Evolutionary conservation across 2,329 filamentous ascomycete species (phyloP), one percentile per base, ranked within the genome.

Genomic region (Huntiella decipiens): DNA sequence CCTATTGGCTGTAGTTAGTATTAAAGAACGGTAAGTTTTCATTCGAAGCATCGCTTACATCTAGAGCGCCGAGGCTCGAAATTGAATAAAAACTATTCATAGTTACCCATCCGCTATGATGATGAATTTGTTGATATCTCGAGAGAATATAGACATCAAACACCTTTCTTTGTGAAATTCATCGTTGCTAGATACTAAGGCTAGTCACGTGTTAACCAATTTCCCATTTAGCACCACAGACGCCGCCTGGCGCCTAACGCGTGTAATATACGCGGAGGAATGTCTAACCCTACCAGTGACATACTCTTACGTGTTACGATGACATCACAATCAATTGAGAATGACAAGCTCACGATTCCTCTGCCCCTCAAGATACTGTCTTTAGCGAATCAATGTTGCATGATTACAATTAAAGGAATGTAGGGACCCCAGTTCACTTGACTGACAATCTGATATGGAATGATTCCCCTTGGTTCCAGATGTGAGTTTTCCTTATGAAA

Each of bases 1-100:
- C 77, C 80, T 84, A 54, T 17, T 42, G 28, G 13, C 31, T 32
- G 12, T 35, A 16, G 35, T 44, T 44, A 35, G 35, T 28, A 28
- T 10, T 10, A 28, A 28, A 28, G 22, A 28, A 28, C 1, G 8
- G 22, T 35, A 19, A 35, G n/a, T 17, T 13, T 17, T 17, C 22
- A 13, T 45, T 22, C 12, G 6, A n/a, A n/a, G 11, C 11, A 4
- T 10, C n/a, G 10, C 40, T 43, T 17, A 43, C 40, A 19, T 44
- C 43, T 12, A 44, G 43, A 36, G 43, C 33, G 16, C 40, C 35
- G 8, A 45, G 22, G 36, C 13, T 15, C 4, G 43, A 32, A 39
- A 32, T 35, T 6, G 43, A 45, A 16, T 39, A 38, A 10, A 28
- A 28, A 10, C 22, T 28, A 28, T 28, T 28, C 22, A 28, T 28